Evolutionary conservation across 2,329 filamentous ascomycete genomes (phyloP).

Genomic region (Venturia asperata): DNA sequence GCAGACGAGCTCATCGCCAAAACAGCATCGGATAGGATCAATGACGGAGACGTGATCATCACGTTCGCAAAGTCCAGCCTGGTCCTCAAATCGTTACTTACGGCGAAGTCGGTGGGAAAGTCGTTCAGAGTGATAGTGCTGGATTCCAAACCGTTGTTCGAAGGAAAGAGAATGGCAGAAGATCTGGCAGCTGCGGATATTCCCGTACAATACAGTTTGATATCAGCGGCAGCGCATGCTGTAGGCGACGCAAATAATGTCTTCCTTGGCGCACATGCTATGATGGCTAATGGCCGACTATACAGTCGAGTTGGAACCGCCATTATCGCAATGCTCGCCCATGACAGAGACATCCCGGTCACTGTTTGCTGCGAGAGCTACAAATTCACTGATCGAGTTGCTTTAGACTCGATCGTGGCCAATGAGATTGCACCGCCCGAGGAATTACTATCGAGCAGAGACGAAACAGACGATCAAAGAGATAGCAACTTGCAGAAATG

Average conservation of each 20-base stretch:
- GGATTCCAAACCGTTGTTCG: conserved; percentile 65
- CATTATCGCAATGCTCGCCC: conserved; percentile 75
- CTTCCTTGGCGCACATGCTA: conserved; percentile 81
- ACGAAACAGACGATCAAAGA: conserved; percentile 20
- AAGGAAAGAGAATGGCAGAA: conserved; percentile 65
- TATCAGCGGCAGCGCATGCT: conserved; percentile 68
- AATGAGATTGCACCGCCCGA: conserved; percentile 83
- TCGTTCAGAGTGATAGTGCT: conserved; percentile 78
- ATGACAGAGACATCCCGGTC: conserved; percentile 68
- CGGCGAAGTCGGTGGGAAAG: conserved; percentile 62
- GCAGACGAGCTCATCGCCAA: conserved; percentile 80
- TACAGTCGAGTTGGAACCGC: conserved; percentile 85
- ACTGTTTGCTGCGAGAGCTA: conserved; percentile 89
- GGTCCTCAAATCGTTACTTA: conserved; percentile 72
- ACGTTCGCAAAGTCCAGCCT: conserved; percentile 83
- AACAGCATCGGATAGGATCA: conserved; percentile 67
- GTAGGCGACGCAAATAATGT: conserved; percentile 66
- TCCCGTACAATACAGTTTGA: conserved; percentile 68
- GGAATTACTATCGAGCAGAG: conserved; percentile 43
- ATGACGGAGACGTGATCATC: conserved; percentile 71
- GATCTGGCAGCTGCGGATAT: conserved; percentile 63
- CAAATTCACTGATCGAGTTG: conserved; percentile 87
- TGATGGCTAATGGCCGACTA: conserved; percentile 90
- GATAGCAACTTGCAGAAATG: conserved; percentile 26
- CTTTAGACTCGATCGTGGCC: conserved; percentile 83